These are phyloP conservation scores for sweet orange (Citrus sinensis) DNA, from an alignment of 345 rosid species.

Conservation along the genomic window DNA sequence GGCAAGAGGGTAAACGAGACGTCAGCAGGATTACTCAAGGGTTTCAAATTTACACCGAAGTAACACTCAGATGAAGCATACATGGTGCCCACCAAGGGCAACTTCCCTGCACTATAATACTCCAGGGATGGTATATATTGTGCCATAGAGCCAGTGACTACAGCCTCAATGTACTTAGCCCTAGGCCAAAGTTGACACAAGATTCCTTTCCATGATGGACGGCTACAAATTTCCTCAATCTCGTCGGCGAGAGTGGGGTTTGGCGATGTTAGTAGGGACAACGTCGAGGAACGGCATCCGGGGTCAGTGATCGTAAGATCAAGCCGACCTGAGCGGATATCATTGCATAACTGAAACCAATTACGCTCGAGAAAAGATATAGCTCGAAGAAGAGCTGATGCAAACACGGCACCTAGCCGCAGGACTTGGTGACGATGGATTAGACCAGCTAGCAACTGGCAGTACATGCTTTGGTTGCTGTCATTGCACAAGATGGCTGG, in stretches of 20 bases:
- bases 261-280: conserved; percentile 27
- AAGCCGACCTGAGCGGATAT: conserved; percentile 45
- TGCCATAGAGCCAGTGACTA: conserved; percentile 71
- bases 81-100: conserved; percentile 61
- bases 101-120: conserved; percentile 51
- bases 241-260: conserved; percentile 46
- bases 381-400: conserved; percentile 57
- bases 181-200: conserved; percentile 58
- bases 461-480: conserved; percentile 67
- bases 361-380: conserved; percentile 57
- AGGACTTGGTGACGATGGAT: conserved; percentile 49
- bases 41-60: conserved; percentile 65
- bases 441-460: conserved; percentile 63
- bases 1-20: conserved; percentile 61
- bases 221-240: conserved; percentile 47
- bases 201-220: conserved; percentile 58
- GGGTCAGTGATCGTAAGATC: conserved; percentile 42
- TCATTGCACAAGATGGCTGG: conserved; percentile 57
- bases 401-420: conserved; percentile 65
- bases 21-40: conserved; percentile 52
- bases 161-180: conserved; percentile 68
- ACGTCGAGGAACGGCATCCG: conserved; percentile 43
- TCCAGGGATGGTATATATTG: conserved; percentile 60
- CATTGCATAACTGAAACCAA: conserved; percentile 49
- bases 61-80: conserved; percentile 75